Conservation (phyloP, 2,329 filamentous ascomycete species). For the Cladosporium sp. region DNA sequence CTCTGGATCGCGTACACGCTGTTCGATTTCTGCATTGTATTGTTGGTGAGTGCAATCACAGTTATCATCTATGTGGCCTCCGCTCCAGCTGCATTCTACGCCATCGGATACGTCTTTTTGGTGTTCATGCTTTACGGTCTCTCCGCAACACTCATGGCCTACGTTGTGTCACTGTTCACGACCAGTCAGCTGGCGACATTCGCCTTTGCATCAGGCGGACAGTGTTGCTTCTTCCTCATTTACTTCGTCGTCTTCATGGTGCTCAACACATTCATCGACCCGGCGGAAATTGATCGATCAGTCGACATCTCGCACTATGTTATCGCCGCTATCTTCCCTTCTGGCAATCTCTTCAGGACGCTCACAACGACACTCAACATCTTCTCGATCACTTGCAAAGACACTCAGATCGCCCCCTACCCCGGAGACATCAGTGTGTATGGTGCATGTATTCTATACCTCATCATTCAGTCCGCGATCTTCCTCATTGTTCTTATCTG, state of each 20-base stretch:
- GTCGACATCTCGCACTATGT: conserved; percentile 74
- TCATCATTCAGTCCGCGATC: conserved; percentile 71
- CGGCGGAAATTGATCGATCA: conserved; percentile 66
- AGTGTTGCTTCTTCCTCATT: conserved; percentile 58
- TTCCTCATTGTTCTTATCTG: conserved; percentile 75
- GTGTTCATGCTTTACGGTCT: conserved; percentile 80
- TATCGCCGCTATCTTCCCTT: conserved; percentile 72
- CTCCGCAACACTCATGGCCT: conserved; percentile 73
- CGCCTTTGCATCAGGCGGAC: conserved; percentile 75
- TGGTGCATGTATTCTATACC: conserved; percentile 81
- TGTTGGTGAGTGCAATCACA: conserved; percentile 66
- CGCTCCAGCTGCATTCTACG: conserved; percentile 69
- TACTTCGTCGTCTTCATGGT: conserved; percentile 50
- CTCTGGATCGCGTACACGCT: conserved; percentile 81
- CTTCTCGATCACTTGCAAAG: conserved; percentile 74
- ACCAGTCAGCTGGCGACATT: conserved; percentile 81
- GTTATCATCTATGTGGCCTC: conserved; percentile 69
- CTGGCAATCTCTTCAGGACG: conserved; percentile 72
- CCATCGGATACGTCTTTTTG: conserved; percentile 78
- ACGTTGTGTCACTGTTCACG: conserved; percentile 78
- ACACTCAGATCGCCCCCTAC: conserved; percentile 64
- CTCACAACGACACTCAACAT: conserved; percentile 79
- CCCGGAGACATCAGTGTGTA: conserved; percentile 73
- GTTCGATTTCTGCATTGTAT: conserved; percentile 78
- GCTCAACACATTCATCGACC: conserved; percentile 69